Conservation (phyloP, 2,329 filamentous ascomycete genomes). For the Aspergillus sp. region DNA sequence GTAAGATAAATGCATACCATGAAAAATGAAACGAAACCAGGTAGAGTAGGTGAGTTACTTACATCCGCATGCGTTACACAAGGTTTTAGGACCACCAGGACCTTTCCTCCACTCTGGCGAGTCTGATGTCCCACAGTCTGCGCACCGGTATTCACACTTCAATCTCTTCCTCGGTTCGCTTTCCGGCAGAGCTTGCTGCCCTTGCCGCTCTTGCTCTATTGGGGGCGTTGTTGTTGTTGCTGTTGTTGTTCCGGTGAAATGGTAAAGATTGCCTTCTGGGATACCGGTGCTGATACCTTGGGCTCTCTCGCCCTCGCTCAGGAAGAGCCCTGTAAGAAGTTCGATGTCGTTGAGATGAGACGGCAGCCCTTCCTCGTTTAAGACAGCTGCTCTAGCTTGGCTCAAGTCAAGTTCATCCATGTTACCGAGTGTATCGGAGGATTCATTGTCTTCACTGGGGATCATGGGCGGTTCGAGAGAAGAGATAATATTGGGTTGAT, state of each 20-base stretch:
- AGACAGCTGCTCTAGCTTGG: constrained; percentile 87
- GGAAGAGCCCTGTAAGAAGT: constrained; percentile 85
- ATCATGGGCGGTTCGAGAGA: constrained; percentile 12
- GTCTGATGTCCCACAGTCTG: constrained; percentile 90
- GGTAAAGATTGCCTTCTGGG: constrained; percentile 74
- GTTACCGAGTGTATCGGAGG: constrained; percentile 33
- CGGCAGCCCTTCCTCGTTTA: constrained; percentile 71
- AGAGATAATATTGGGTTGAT: not conserved
- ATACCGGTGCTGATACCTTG: constrained; percentile 85
- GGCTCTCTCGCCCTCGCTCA: constrained; percentile 84
- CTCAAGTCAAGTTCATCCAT: constrained; percentile 59
- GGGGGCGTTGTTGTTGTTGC: constrained; percentile 41
- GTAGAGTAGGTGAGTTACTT: constrained; percentile 29
- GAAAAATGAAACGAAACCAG: not conserved
- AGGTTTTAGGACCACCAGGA: constrained; percentile 85
- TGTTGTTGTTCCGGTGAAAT: constrained; percentile 50
- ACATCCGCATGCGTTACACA: constrained; percentile 95
- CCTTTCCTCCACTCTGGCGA: constrained; percentile 97
- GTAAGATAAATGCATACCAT: not conserved
- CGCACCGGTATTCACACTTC: constrained; percentile 94
- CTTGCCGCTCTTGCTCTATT: not conserved
- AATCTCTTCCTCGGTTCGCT: constrained; percentile 82
- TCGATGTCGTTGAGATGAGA: constrained; percentile 86
- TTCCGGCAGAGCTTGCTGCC: constrained; percentile 49
- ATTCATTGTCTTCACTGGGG: constrained; percentile 41